These are phyloP conservation scores for Camellia oleifera DNA, from an alignment of 179 eudicot genomes.

Conservation along the genomic window DNA sequence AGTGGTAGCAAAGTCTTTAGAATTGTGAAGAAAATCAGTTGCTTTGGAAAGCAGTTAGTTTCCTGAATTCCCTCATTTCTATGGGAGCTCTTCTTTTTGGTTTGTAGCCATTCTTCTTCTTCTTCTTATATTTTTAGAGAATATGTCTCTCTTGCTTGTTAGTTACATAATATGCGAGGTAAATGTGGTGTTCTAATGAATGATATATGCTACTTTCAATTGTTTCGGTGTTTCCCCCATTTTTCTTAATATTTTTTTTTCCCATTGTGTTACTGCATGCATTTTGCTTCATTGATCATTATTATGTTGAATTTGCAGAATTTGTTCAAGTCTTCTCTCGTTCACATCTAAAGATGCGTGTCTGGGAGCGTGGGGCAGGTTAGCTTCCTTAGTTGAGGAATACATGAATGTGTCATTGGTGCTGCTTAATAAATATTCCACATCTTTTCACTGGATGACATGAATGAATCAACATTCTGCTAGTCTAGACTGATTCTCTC, in stretches of 20 bases:
- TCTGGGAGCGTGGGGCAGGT: slow-evolving; percentile 99
- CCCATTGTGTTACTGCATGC: background rate
- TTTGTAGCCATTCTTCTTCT: background rate
- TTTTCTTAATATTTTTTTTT: background rate
- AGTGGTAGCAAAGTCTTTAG: background rate
- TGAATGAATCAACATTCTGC: background rate
- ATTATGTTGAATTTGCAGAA: slow-evolving; percentile 53
- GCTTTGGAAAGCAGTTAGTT: background rate
- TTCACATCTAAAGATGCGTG: slow-evolving; percentile 97
- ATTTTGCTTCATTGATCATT: background rate
- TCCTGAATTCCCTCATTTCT: background rate
- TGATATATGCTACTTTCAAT: background rate
- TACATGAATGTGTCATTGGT: background rate
- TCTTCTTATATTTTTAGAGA: background rate
- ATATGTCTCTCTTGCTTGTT: slow-evolving; percentile 1
- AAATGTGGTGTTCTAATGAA: background rate
- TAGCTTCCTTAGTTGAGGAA: slow-evolving; percentile 7
- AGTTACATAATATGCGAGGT: background rate
- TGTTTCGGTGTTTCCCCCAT: background rate
- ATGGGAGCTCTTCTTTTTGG: background rate
- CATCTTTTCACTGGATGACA: no score
- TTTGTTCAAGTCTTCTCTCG: slow-evolving; percentile 94
- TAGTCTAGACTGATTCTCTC: no score
- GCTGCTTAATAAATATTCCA: background rate
- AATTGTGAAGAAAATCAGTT: background rate